Conservation (phyloP, 169 alveolate genomes). For the Plasmodium fragile region DNA sequence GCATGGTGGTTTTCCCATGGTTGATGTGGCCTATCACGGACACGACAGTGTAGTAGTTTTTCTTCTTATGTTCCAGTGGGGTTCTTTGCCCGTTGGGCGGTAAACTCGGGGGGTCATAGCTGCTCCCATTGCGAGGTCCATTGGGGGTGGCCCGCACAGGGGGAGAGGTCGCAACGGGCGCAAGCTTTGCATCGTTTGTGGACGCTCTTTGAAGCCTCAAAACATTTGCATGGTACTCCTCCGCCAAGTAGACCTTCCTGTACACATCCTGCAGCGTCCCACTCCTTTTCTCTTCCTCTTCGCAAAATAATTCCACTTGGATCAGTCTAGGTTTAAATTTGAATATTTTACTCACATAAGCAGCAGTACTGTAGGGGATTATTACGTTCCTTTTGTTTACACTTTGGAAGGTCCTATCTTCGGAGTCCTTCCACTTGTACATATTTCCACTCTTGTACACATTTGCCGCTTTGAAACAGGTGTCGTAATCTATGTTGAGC, state of each 20-base stretch:
- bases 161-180: background rate
- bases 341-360: slow-evolving; percentile 80
- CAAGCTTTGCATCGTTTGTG: background rate
- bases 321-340: slow-evolving; percentile 83
- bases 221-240: slow-evolving; percentile 10
- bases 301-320: slow-evolving; percentile 83
- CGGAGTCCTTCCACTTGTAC: slow-evolving; percentile 84
- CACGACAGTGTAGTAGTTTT: slow-evolving; percentile 82
- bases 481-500: slow-evolving; percentile 79
- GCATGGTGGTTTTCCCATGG: slow-evolving; percentile 90
- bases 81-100: slow-evolving; percentile 5
- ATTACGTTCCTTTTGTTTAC: slow-evolving; percentile 82
- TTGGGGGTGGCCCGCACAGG: background rate
- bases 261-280: slow-evolving; percentile 37
- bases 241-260: slow-evolving; percentile 22
- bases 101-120: slow-evolving; percentile 6
- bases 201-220: background rate
- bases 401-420: slow-evolving; percentile 82
- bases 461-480: slow-evolving; percentile 81
- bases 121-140: background rate
- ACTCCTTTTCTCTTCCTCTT: slow-evolving; percentile 37
- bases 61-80: background rate
- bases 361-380: slow-evolving; percentile 85
- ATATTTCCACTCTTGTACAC: slow-evolving; percentile 78
- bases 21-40: slow-evolving; percentile 89